Conservation (phyloP, 352 stramenopile species). For the Globisporangium cystogenes region DNA sequence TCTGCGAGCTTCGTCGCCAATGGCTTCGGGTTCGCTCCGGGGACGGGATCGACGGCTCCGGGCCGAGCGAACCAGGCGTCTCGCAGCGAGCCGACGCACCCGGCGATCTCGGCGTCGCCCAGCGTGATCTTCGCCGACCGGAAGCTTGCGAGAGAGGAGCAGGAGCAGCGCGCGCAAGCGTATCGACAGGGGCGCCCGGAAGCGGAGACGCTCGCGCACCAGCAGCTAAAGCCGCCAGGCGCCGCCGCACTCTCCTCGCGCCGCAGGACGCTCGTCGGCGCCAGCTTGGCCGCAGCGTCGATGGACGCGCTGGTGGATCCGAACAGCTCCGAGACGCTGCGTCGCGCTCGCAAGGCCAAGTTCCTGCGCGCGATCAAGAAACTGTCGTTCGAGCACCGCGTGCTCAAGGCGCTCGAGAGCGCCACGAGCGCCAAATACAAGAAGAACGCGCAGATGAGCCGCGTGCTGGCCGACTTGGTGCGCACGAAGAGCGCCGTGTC, state of each 20-base stretch:
- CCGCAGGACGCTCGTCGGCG: slow-evolving; percentile 6
- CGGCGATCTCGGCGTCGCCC: slow-evolving; percentile 1
- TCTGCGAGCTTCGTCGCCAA: slow-evolving; percentile 7
- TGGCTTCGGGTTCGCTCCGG: slow-evolving; percentile 7
- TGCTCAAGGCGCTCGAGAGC: slow-evolving; percentile 33
- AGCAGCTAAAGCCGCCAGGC: neutral
- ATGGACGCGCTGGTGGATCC: neutral
- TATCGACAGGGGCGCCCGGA: slow-evolving; percentile 1
- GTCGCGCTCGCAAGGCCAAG: slow-evolving; percentile 15
- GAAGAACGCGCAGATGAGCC: slow-evolving; percentile 26
- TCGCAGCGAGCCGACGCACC: neutral
- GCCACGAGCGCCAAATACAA: slow-evolving; percentile 26
- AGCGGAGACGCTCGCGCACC: neutral
- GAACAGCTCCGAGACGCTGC: neutral
- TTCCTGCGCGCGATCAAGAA: slow-evolving; percentile 37
- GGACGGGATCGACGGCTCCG: neutral
- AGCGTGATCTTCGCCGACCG: slow-evolving; percentile 10
- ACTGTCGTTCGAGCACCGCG: slow-evolving; percentile 34
- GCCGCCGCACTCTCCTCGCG: neutral
- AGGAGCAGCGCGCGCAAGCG: slow-evolving; percentile 7
- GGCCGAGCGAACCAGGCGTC: neutral
- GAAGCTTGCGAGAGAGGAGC: slow-evolving; percentile 6
- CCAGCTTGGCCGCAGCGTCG: neutral
- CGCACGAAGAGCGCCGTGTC: slow-evolving; percentile 12
- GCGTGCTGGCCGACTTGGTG: slow-evolving; percentile 19